Base-by-base conservation (phyloP, 1,284 basidiomycete species). In the Trichosporon ovoides region DNA sequence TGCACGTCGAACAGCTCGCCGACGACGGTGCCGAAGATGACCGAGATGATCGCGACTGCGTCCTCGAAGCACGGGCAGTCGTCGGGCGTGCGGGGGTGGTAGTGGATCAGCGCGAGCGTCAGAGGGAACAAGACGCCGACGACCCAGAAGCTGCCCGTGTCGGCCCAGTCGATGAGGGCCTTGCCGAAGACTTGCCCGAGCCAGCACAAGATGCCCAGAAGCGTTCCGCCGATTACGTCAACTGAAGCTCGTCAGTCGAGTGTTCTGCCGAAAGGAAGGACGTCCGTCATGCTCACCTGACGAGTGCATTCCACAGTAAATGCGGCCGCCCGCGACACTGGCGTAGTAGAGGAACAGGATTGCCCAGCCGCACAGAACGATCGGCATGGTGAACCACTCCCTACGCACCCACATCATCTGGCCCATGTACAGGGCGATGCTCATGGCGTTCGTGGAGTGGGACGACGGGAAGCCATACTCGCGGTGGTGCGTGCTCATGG, bases 41-140 rank as follows among this genome's bases (percentile, higher is more conserved):
- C 92, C 12, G 89, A 87, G 20, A 91, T 79, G 67, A 95, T 89
- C 0, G 95, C 93, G 56, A 97, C 95, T 5, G 93, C 91, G 69
- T 98, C 95, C 75, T 98, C 95, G 75, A 97, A 98, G 77, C 95
- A 98, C 0, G 95, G 96, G 69, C 95, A 98, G 70, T 96, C 91
- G 61, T 97, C 93, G 1, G 96, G 86, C 0, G 91, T 90, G 69
- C 93, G 88, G 0, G 94, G 93, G 72, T 98, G 94, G 63, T 87
- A 83, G 71, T 92, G 87, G 6, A 96, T 87, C 43, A 90, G 78
- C 2, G 90, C 78, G 10, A 94, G 79, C 54, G 84, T 74, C 13
- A 87, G 66, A 0, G 87, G 83, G 13, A 91, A 80, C 31, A 87
- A 76, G 19, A 85, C 80, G 7, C 84, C 65, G 1, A 93, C 91